These are phyloP conservation scores for Termitomyces sp. DNA, from an alignment of 768 basidiomycete genomes.

Conservation along the genomic window DNA sequence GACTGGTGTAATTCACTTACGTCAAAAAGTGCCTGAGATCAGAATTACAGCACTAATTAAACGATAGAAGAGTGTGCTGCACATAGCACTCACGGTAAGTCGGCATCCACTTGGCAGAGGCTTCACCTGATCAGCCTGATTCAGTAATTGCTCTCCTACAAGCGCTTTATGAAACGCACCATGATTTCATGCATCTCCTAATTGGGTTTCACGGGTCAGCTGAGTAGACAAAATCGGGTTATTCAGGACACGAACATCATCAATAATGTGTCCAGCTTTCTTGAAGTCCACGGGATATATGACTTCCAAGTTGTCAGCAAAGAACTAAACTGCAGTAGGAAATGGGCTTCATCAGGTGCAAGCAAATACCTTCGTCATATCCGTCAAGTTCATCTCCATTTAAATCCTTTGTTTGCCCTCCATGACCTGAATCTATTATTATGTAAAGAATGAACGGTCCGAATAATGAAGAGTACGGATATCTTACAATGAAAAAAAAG, in stretches of 20 bases:
- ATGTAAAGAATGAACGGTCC: neutral
- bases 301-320: conserved; percentile 30
- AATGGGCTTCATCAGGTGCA: neutral
- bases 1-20: conserved; percentile 22
- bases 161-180: conserved; percentile 21
- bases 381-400: conserved; percentile 81
- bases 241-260: conserved; percentile 35
- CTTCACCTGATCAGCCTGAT: conserved; percentile 25
- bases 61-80: neutral
- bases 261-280: conserved; percentile 70
- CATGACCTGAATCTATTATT: conserved; percentile 79
- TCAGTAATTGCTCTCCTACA: neutral
- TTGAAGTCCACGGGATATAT: conserved; percentile 91
- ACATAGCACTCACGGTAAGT: conserved; percentile 34
- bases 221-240: neutral
- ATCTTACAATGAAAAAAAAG: conserved; percentile 72
- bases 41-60: neutral
- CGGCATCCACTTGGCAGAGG: conserved; percentile 43
- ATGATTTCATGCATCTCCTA: conserved; percentile 47
- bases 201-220: neutral
- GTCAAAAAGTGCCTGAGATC: conserved; percentile 45
- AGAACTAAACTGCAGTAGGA: neutral
- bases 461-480: neutral
- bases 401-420: conserved; percentile 80
- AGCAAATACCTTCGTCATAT: conserved; percentile 60